Evolutionary conservation across 163 green algal genomes (phyloP), one percentile per base, ranked within the genome.

Genomic region (Scenedesmus sp.): DNA sequence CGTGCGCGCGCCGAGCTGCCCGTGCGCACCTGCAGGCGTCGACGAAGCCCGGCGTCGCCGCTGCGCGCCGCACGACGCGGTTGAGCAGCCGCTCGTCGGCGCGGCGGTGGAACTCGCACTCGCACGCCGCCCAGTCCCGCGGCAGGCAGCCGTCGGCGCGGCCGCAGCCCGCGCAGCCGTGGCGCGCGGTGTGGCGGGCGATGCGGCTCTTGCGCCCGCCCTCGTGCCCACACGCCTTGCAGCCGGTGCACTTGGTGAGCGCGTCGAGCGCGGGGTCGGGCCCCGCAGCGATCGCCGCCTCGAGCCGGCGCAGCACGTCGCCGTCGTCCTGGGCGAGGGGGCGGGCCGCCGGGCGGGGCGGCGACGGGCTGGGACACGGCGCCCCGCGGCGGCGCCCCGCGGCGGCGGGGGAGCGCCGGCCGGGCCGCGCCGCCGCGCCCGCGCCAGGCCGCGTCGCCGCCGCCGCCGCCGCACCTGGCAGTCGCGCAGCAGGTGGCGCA

Each of bases 201-300:
- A 77, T 77, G 20, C 29, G 26, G 39, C 17, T 63, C 53, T 77
- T 71, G 14, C n/a, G 47, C 42, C 64, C 64, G 64, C 64, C 33
- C 39, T 83, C 75, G n/a, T 83, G 75, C 0, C 75, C 75, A 31
- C 75, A 83, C 14, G 51, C 33, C 28, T 63, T 76, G 56, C 75
- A 83, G 29, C 75, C 75, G 22, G 75, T 83, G 56, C 75, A 83
- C 22, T 26, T 10, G 10, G 36, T 77, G 31, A 83, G 75, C 22
- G 64, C 53, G 4, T 76, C 75, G 20, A 83, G 63, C 10, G 58
- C 39, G 1, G 75, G 53, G 64, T 77, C 45, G 17, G 75, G 64
- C 24, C 75, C 75, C 33, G 42, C 42, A 15, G 26, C 42, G 42
- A 83, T 20, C 9, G 56, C 56, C 33, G 47, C 63, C n/a, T 76